Evolutionary conservation across 768 basidiomycete genomes (phyloP).

Genomic region (Boletus coccyginus): DNA sequence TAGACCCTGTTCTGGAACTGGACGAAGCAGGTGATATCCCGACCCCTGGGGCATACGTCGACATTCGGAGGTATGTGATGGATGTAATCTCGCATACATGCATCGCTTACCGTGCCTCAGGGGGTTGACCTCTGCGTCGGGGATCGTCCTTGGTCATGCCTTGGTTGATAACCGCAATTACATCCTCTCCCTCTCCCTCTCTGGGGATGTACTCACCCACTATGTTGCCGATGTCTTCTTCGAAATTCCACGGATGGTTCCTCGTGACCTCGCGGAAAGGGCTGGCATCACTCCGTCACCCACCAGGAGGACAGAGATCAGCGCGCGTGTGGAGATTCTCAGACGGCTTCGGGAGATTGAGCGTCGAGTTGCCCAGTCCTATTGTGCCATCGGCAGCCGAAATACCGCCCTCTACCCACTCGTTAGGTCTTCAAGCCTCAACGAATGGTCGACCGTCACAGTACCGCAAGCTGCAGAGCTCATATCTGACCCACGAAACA

Average conservation of each 20-base stretch:
- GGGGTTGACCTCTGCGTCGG: constrained; percentile 18
- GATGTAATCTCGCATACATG: not conserved
- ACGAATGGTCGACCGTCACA: constrained; percentile 56
- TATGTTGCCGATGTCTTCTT: constrained; percentile 56
- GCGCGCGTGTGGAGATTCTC: constrained; percentile 65
- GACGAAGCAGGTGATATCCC: constrained; percentile 22
- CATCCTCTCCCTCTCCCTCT: constrained; percentile 29
- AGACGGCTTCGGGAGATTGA: constrained; percentile 55
- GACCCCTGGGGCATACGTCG: constrained; percentile 50
- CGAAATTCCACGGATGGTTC: constrained; percentile 54
- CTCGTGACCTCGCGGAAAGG: constrained; percentile 42
- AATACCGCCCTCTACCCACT: constrained; percentile 39
- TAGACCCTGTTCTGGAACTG: constrained; percentile 5
- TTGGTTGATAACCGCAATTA: constrained; percentile 30
- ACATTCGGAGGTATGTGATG: constrained; percentile 46
- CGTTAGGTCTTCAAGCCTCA: constrained; percentile 43
- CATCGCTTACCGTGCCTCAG: constrained; percentile 17
- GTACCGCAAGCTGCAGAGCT: constrained; percentile 50
- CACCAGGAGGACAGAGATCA: constrained; percentile 35
- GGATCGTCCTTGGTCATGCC: constrained; percentile 30
- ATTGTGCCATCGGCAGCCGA: constrained; percentile 33
- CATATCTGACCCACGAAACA: constrained; percentile 31
- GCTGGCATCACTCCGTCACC: constrained; percentile 42
- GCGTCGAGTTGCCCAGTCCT: constrained; percentile 43
- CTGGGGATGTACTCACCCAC: constrained; percentile 54